Percentiles rank a stretch among this genome's conserved stretches.
Evolutionary conservation across 1,284 basidiomycete genomes (phyloP).

Genomic region (Moesziomyces sp.): DNA sequence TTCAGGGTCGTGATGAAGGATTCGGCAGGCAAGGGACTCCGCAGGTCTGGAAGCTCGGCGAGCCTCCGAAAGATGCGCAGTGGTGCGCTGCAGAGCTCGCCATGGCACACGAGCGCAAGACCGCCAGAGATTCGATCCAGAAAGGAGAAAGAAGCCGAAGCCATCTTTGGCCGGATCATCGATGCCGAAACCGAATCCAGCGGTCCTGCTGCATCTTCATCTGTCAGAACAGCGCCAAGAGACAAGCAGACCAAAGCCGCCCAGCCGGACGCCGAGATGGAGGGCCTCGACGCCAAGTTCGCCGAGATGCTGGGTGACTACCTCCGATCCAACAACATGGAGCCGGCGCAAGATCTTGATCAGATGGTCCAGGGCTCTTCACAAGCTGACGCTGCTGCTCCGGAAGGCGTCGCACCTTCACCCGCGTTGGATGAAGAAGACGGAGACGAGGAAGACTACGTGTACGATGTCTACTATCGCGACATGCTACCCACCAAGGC

Average conservation of each 20-base stretch:
- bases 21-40: constrained; percentile 16
- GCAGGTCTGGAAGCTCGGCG: constrained; percentile 34
- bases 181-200: constrained; percentile 37
- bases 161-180: constrained; percentile 49
- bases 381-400: background rate
- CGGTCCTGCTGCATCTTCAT: background rate
- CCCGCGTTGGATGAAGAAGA: constrained; percentile 3
- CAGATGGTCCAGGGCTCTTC: constrained; percentile 27
- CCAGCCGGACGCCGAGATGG: constrained; percentile 44
- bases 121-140: constrained; percentile 47
- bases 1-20: constrained; percentile 46
- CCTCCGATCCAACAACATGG: constrained; percentile 44
- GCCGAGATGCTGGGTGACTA: constrained; percentile 55
- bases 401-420: background rate
- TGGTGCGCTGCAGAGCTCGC: constrained; percentile 16
- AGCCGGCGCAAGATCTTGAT: constrained; percentile 42
- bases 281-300: constrained; percentile 48
- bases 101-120: constrained; percentile 27
- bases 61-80: constrained; percentile 42
- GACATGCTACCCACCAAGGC: constrained; percentile 45
- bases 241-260: constrained; percentile 2
- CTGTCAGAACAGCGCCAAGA: background rate
- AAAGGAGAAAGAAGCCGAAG: constrained; percentile 45
- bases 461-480: constrained; percentile 65
- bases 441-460: constrained; percentile 54